A percentile compares a stretch with the other conserved stretches of the same genome.
Evolutionary conservation across 306 rosid species (phyloP).

Genomic region (Prunus kanzakura): DNA sequence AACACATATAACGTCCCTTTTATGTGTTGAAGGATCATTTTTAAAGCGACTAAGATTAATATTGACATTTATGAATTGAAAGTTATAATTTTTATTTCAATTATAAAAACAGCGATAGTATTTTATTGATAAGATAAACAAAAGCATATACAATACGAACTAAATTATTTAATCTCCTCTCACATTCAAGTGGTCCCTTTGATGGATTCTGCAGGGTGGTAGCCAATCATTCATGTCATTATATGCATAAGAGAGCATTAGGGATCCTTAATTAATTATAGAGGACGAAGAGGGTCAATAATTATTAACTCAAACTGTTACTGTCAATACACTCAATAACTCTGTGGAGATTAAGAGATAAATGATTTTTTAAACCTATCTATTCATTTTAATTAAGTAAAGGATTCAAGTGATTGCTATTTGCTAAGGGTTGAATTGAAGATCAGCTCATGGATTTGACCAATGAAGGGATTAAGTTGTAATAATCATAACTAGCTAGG

Average conservation of each 20-base stretch:
- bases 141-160: accelerated
- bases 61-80: background rate
- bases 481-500: background rate
- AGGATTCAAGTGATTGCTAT: background rate
- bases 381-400: background rate
- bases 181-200: background rate
- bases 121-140: too few relatives aligned
- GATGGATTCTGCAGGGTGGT: background rate
- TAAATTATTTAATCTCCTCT: background rate
- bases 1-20: background rate
- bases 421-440: background rate
- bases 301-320: background rate
- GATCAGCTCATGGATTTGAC: background rate
- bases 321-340: background rate
- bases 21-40: background rate
- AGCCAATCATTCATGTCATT: background rate
- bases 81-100: too few relatives aligned
- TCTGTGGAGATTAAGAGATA: background rate
- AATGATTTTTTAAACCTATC: background rate
- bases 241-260: slow-evolving; percentile 1
- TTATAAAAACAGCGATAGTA: too few relatives aligned
- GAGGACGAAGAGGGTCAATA: background rate
- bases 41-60: background rate
- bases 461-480: background rate
- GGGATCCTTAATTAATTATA: background rate